A percentile compares a stretch with the other conserved stretches of the same genome.
Conservation (phyloP, 2,329 filamentous ascomycete species). For the Penicillium sp. region DNA sequence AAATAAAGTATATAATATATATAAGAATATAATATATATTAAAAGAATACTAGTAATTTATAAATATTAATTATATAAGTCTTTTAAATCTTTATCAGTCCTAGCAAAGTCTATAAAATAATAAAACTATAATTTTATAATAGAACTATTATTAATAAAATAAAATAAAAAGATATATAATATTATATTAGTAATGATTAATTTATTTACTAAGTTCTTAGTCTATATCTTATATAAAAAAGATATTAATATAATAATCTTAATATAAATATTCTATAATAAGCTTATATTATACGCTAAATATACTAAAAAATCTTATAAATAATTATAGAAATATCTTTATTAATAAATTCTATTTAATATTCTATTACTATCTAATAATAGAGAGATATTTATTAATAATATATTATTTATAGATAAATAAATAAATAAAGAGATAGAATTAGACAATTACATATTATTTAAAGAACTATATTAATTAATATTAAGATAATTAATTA, state of each 20-base stretch:
- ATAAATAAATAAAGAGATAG: neutral
- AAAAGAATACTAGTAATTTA: neutral
- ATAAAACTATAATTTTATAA: neutral
- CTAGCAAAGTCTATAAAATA: neutral
- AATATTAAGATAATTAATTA: neutral
- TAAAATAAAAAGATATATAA: neutral
- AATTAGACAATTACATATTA: neutral
- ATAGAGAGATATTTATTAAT: slow-evolving; percentile 1
- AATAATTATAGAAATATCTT: neutral
- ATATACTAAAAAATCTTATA: neutral
- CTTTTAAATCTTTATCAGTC: neutral
- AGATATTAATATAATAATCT: neutral
- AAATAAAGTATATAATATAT: too few species aligned
- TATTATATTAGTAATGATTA: neutral
- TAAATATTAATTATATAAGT: neutral
- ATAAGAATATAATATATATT: neutral
- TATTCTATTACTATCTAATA: neutral
- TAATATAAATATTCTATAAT: neutral
- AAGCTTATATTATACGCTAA: neutral
- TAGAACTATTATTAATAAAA: neutral
- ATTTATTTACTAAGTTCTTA: neutral
- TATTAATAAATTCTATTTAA: neutral
- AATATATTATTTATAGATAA: neutral
- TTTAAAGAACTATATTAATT: neutral
- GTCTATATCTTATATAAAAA: neutral